phyloP scores from a whole-genome alignment of 768 basidiomycete species.

The Paxillus rubicundulus region DNA sequence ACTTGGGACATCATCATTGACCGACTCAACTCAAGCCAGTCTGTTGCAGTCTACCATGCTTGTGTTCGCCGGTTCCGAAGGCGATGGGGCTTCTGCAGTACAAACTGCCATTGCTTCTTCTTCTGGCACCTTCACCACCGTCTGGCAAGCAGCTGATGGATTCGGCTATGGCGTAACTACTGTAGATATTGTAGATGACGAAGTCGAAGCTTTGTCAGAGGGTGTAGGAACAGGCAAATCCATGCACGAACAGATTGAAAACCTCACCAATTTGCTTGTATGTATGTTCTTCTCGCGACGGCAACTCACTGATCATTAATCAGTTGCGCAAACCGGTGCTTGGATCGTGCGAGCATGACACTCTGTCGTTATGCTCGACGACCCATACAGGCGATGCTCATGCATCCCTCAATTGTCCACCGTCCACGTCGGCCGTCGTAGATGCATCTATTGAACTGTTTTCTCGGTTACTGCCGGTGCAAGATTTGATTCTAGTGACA shows the following conservation, averaged over 20 bases:
- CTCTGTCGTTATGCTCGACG: conserved; percentile 64
- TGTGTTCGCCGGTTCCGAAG: conserved; percentile 85
- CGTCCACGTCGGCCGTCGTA: conserved; percentile 78
- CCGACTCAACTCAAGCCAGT: conserved; percentile 77
- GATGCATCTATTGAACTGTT: conserved; percentile 91
- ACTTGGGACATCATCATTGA: conserved; percentile 74
- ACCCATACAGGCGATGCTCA: conserved; percentile 44
- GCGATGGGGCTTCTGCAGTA: conserved; percentile 75
- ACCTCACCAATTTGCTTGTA: conserved; percentile 76
- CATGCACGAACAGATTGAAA: conserved; percentile 79
- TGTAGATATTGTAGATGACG: conserved; percentile 50
- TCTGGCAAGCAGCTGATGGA: conserved; percentile 87
- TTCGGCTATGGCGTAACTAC: conserved; percentile 91
- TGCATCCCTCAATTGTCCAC: conserved; percentile 57
- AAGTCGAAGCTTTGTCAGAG: conserved; percentile 26
- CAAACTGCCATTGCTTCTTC: conserved; percentile 91
- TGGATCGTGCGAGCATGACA: conserved; percentile 84
- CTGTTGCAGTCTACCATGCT: conserved; percentile 79
- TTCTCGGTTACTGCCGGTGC: conserved; percentile 70
- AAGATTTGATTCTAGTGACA: conserved; percentile 59
- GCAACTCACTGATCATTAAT: conserved; percentile 1
- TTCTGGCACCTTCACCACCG: conserved; percentile 74
- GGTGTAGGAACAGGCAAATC: conserved; percentile 38
- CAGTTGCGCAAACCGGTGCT: conserved; percentile 66
- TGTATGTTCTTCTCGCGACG: conserved; percentile 18